These are phyloP conservation scores for Dillenia turbinata DNA, from an alignment of 164 flowering plant genomes.

Conservation along the genomic window DNA sequence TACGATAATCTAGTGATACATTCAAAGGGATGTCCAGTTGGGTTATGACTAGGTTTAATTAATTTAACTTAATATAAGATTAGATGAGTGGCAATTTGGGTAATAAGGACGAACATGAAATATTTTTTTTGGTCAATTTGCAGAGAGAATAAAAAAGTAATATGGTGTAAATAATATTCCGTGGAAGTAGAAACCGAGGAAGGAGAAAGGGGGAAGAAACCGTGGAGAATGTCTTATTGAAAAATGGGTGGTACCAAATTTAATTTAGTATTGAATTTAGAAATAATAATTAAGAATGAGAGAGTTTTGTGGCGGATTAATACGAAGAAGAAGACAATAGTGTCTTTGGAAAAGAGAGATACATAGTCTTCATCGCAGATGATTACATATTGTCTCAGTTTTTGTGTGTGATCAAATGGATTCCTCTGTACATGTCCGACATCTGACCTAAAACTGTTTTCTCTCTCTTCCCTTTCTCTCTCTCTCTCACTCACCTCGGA, in stretches of 20 bases:
- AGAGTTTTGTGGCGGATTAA: not conserved
- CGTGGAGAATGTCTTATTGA: conserved; percentile 19
- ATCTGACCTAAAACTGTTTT: conserved; percentile 16
- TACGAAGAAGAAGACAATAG: conserved; percentile 9
- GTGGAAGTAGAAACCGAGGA: conserved; percentile 8
- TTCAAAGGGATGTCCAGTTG: conserved; percentile 24
- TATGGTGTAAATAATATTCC: conserved; percentile 8
- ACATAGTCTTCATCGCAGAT: conserved; percentile 24
- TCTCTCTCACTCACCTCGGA: not conserved
- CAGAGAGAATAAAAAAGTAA: not conserved
- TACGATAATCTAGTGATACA: conserved; percentile 10
- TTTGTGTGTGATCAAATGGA: conserved; percentile 42
- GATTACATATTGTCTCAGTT: conserved; percentile 23
- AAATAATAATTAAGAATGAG: not conserved
- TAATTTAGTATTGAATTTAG: not conserved
- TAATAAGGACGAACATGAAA: not conserved
- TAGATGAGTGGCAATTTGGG: not conserved
- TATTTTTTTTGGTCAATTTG: not conserved
- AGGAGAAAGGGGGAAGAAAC: conserved; percentile 6
- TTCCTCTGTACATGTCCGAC: conserved; percentile 35
- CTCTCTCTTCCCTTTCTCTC: not conserved
- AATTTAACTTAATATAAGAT: not conserved
- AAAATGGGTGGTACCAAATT: not conserved
- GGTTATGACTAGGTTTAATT: not conserved
- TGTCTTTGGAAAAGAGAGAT: conserved; percentile 27